Percentiles rank a stretch among this genome's conserved stretches.
Conservation (phyloP, 2,329 filamentous ascomycete genomes). For the Penicillium rolfsii region DNA sequence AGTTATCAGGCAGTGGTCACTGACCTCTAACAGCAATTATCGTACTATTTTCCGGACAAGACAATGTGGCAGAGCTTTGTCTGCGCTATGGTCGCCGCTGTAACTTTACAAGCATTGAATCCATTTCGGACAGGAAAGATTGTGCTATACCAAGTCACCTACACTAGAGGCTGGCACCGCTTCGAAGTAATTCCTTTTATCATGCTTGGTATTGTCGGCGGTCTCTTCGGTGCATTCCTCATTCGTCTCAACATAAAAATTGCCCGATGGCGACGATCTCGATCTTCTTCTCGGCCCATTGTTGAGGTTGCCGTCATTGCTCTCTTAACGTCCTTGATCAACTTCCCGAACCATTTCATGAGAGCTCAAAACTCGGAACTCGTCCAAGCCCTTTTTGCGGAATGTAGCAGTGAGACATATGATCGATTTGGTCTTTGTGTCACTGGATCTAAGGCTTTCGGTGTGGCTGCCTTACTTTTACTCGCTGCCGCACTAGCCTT, state of each 20-base stretch:
- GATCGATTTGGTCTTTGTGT: slow-evolving; percentile 92
- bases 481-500: slow-evolving; percentile 83
- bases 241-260: slow-evolving; percentile 92
- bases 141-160: slow-evolving; percentile 93
- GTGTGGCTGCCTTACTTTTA: slow-evolving; percentile 79
- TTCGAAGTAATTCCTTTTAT: slow-evolving; percentile 92
- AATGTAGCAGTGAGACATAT: slow-evolving; percentile 79
- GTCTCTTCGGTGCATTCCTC: slow-evolving; percentile 92
- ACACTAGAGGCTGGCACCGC: slow-evolving; percentile 87
- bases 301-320: slow-evolving; percentile 79
- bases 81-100: slow-evolving; percentile 97
- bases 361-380: slow-evolving; percentile 88
- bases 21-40: slow-evolving; percentile 68
- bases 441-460: slow-evolving; percentile 77
- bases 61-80: slow-evolving; percentile 99
- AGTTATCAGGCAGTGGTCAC: background rate
- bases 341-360: slow-evolving; percentile 97
- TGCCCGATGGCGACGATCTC: slow-evolving; percentile 75
- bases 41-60: slow-evolving; percentile 97
- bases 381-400: slow-evolving; percentile 87
- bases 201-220: slow-evolving; percentile 82
- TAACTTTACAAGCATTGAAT: slow-evolving; percentile 88
- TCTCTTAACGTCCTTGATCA: slow-evolving; percentile 81
- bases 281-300: slow-evolving; percentile 72
- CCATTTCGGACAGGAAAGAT: slow-evolving; percentile 95